Conservation (phyloP, 2,329 filamentous ascomycete genomes). For the Phoma sp. region DNA sequence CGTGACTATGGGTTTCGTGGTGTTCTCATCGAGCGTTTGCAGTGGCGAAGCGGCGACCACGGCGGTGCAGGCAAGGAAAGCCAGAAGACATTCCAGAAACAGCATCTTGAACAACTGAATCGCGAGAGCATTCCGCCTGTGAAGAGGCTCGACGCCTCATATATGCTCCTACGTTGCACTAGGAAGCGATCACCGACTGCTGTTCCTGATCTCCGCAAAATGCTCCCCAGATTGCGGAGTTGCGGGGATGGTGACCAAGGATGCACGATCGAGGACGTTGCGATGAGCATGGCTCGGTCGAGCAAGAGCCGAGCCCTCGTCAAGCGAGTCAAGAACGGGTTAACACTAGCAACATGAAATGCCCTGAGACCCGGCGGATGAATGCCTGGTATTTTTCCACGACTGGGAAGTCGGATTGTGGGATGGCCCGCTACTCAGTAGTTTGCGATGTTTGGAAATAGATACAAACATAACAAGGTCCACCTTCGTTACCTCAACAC, state of each 20-base stretch:
- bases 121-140: not conserved
- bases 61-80: conserved; percentile 10
- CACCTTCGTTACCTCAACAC: too few species aligned
- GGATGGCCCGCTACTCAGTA: not conserved
- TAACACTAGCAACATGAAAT: not conserved
- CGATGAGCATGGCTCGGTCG: conserved; percentile 6
- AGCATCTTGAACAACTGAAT: conserved; percentile 18
- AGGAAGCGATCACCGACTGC: conserved; percentile 25
- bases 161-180: conserved; percentile 11
- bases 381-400: conserved; percentile 10
- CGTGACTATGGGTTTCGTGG: conserved; percentile 27
- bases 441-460: too few species aligned
- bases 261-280: not conserved
- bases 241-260: conserved; percentile 8
- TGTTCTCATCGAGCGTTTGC: conserved; percentile 7
- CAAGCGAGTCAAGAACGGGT: conserved; percentile 9
- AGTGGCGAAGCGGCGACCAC: conserved; percentile 19
- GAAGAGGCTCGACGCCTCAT: not conserved
- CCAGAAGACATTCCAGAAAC: conserved; percentile 6
- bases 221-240: conserved; percentile 28
- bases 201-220: conserved; percentile 34
- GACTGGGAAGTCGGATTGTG: not conserved
- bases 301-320: conserved; percentile 4
- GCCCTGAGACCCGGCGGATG: not conserved
- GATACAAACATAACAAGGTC: too few species aligned